Evolutionary conservation across 306 rosid species (phyloP).

Genomic region (Dryas alaskensis): DNA sequence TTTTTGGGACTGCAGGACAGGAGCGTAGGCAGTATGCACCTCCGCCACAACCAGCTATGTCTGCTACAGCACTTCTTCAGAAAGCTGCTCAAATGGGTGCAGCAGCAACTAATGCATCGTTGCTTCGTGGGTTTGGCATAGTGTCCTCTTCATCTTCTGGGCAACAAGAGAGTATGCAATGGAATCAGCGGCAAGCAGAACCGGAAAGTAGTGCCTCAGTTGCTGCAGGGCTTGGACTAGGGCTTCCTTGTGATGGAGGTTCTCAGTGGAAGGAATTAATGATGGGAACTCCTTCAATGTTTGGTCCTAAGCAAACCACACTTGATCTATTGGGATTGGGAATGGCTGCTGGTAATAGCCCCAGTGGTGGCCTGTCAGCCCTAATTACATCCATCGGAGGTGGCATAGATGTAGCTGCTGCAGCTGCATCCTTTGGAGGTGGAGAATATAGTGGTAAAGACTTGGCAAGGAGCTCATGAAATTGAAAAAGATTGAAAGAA

Average conservation of each 20-base stretch:
- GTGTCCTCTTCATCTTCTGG: constrained; percentile 50
- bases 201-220: constrained; percentile 37
- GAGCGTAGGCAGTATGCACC: constrained; percentile 59
- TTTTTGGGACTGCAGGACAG: constrained; percentile 61
- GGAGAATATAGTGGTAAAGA: constrained; percentile 66
- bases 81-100: constrained; percentile 95
- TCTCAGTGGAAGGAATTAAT: constrained; percentile 78
- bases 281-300: constrained; percentile 71
- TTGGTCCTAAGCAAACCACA: constrained; percentile 85
- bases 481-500: neutral
- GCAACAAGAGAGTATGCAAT: constrained; percentile 58
- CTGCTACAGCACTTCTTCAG: constrained; percentile 92
- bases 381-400: constrained; percentile 71
- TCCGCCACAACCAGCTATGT: constrained; percentile 70
- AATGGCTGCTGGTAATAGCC: constrained; percentile 75
- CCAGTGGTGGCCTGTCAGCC: constrained; percentile 61
- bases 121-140: constrained; percentile 78
- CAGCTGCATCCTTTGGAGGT: constrained; percentile 56
- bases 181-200: constrained; percentile 64
- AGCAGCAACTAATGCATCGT: constrained; percentile 61
- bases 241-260: constrained; percentile 61
- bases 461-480: constrained; percentile 57
- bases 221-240: constrained; percentile 69
- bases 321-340: constrained; percentile 93
- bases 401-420: constrained; percentile 57